These are phyloP conservation scores for Yamadazyma nakazawae DNA, from an alignment of 805 yeast genomes.

Conservation along the genomic window DNA sequence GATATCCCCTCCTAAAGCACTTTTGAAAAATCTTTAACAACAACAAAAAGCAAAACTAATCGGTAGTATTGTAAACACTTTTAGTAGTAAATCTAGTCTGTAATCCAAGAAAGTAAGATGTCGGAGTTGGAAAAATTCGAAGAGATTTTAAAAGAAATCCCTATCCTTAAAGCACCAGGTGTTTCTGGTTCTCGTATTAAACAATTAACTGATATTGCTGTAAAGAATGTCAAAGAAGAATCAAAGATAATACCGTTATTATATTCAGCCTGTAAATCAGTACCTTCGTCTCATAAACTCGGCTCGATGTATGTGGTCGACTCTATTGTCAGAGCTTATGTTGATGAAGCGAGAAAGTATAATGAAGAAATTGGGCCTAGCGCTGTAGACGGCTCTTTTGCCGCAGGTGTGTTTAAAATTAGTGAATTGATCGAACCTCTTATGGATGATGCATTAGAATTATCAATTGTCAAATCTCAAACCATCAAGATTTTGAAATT, in stretches of 20 bases:
- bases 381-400: slow-evolving; percentile 69
- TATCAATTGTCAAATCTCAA: slow-evolving; percentile 51
- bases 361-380: slow-evolving; percentile 44
- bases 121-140: slow-evolving; percentile 47
- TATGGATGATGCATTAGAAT: slow-evolving; percentile 59
- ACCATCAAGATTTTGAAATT: slow-evolving; percentile 74
- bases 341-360: slow-evolving; percentile 65
- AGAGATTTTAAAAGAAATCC: slow-evolving; percentile 45
- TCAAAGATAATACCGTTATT: slow-evolving; percentile 56
- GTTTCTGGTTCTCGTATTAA: slow-evolving; percentile 95
- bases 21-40: too few relatives aligned
- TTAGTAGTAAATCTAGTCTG: slow-evolving; percentile 8
- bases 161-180: slow-evolving; percentile 76
- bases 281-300: slow-evolving; percentile 78
- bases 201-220: slow-evolving; percentile 74
- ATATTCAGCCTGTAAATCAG: slow-evolving; percentile 63
- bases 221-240: slow-evolving; percentile 58
- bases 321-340: slow-evolving; percentile 82
- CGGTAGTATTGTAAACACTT: slow-evolving; percentile 4
- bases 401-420: slow-evolving; percentile 66
- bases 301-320: slow-evolving; percentile 91
- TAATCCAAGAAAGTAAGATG: slow-evolving; percentile 20
- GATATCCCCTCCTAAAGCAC: not conserved
- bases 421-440: slow-evolving; percentile 62
- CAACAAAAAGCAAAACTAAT: not conserved